A percentile compares a stretch with the other conserved stretches of the same genome.
These are phyloP conservation scores for Camelina sativa DNA, from an alignment of 345 rosid species.

Conservation along the genomic window DNA sequence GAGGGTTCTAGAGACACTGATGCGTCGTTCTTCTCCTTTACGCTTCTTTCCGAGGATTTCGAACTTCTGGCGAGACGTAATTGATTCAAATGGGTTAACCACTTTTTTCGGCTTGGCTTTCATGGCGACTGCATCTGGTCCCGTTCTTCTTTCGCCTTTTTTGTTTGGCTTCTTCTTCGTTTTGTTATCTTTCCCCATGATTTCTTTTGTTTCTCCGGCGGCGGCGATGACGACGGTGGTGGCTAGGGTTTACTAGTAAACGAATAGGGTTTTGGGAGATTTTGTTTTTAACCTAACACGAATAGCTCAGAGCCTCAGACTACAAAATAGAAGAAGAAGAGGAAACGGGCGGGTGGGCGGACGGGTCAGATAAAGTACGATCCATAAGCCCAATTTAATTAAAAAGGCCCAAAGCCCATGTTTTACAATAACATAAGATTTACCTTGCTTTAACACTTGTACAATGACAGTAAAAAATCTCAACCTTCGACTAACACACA, in stretches of 20 bases:
- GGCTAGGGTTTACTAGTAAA: constrained; percentile 37
- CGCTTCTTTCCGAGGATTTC: constrained; percentile 86
- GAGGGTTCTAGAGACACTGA: constrained; percentile 68
- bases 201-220: background rate
- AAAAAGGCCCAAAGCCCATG: background rate
- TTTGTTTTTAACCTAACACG: background rate
- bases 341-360: background rate
- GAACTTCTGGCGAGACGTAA: constrained; percentile 88
- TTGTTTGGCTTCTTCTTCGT: constrained; percentile 48
- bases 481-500: background rate
- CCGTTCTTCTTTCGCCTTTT: constrained; percentile 49
- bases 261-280: constrained; percentile 32
- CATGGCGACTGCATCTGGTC: constrained; percentile 68
- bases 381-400: no score
- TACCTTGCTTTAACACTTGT: background rate
- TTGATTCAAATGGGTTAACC: constrained; percentile 75
- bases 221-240: constrained; percentile 8
- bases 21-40: constrained; percentile 82
- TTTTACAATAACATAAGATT: no score
- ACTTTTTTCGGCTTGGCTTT: constrained; percentile 54
- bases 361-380: background rate
- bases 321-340: constrained; percentile 13
- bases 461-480: background rate
- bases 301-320: background rate
- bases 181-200: constrained; percentile 40